These are phyloP conservation scores for Pisolithus orientalis DNA, from an alignment of 768 basidiomycete genomes.

Conservation along the genomic window DNA sequence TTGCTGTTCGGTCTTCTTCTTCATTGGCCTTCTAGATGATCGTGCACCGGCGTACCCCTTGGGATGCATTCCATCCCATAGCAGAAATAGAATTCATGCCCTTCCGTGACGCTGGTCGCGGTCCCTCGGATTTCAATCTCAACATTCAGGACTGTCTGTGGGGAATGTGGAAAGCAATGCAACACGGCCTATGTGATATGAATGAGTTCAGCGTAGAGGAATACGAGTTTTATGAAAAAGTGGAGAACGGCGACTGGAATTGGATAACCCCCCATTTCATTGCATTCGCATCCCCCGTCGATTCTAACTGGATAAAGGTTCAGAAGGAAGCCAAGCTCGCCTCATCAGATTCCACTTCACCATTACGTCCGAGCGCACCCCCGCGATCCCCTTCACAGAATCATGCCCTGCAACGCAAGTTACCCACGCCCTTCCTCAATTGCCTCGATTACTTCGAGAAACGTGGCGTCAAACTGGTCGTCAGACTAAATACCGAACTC, in stretches of 20 bases:
- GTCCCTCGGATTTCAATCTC: constrained; percentile 87
- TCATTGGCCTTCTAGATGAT: constrained; percentile 63
- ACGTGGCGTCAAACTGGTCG: constrained; percentile 80
- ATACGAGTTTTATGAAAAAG: constrained; percentile 93
- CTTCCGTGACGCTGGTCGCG: constrained; percentile 92
- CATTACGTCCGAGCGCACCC: constrained; percentile 23
- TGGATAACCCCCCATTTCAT: constrained; percentile 91
- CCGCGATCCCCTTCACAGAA: constrained; percentile 29
- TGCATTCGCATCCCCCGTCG: constrained; percentile 90
- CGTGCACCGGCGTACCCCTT: constrained; percentile 81
- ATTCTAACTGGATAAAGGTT: constrained; percentile 71
- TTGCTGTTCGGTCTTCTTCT: constrained; percentile 6
- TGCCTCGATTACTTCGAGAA: constrained; percentile 92
- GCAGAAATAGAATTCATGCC: constrained; percentile 91
- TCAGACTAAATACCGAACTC: constrained; percentile 88
- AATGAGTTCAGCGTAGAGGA: constrained; percentile 90
- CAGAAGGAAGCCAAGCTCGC: constrained; percentile 57
- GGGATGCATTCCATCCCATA: constrained; percentile 93
- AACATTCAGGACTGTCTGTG: constrained; percentile 89
- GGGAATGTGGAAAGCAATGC: constrained; percentile 86
- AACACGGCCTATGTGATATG: constrained; percentile 90
- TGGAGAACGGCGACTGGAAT: constrained; percentile 94
- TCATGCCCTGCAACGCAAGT: constrained; percentile 67
- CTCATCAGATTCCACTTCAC: constrained; percentile 14
- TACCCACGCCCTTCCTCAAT: constrained; percentile 77